Evolutionary conservation across 2,329 filamentous ascomycete species (phyloP), one percentile per base, ranked within the genome.

Genomic region (Bertia moriformis): DNA sequence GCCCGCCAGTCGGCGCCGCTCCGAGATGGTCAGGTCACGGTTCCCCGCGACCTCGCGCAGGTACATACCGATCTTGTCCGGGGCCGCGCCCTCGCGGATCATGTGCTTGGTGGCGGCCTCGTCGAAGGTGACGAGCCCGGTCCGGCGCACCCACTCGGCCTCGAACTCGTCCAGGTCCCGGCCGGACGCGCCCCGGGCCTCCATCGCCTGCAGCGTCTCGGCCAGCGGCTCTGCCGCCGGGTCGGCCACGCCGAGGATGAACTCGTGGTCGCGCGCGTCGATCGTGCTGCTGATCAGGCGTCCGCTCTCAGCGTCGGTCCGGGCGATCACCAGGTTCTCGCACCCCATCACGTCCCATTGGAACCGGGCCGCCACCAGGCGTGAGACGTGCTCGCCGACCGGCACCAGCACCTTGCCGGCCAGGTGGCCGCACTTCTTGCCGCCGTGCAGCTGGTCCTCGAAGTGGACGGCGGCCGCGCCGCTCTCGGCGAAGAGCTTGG

Each of bases 311-410:
- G 87, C 93, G 58, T 98, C 91, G 1, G 91, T 96, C 42, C 91
- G 79, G 2, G 91, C 91, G 54, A 98, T 91, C 32, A 96, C 77
- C 3, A 96, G 70, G 57, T 93, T 96, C 63, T 98, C 91, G 39
- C 76, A 79, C 37, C 89, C 91, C 89, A 98, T 96, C 49, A 95
- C 70, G 52, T 98, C 91, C 89, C 89, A 98, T 55, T 98, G 91
- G 64, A 94, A 95, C 43, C 91, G 79, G 3, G 89, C 79, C 2
- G 91, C 88, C 15, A 87, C 79, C 3, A 98, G 75, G 19, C 91
- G 80, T 63, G 94, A 95, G 67, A 96, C 93, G 64, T 98, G 91
- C 57, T 96, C 91, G 43, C 87, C 83, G 1, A 88, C 77, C 0
- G 91, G 89, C 2, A 96, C 91, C 5, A 98, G 68, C 2, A 96